Percentiles rank a stretch among this genome's conserved stretches.
Evolutionary conservation across 495 filamentous ascomycete genomes (phyloP).

Genomic region (Trichocladium uniseriatum): DNA sequence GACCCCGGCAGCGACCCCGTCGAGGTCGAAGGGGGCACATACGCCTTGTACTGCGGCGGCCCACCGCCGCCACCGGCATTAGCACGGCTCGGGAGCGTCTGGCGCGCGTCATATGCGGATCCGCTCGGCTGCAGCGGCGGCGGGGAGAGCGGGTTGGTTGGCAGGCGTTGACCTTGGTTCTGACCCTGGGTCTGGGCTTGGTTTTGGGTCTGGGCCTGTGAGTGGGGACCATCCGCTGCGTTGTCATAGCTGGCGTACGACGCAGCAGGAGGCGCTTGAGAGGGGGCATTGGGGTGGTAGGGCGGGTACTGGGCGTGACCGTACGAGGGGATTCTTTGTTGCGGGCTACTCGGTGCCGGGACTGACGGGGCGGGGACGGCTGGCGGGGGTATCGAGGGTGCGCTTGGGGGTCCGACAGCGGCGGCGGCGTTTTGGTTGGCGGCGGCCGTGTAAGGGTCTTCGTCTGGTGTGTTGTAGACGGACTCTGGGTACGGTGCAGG

Average conservation of each 20-base stretch:
- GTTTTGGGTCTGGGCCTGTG: conserved; percentile 21
- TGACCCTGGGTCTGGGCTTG: conserved; percentile 19
- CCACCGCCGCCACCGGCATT: not conserved
- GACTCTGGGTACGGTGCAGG: conserved; percentile 49
- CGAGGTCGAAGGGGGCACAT: conserved; percentile 20
- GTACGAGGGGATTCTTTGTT: conserved; percentile 6
- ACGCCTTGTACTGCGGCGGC: conserved; percentile 27
- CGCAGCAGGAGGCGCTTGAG: not conserved
- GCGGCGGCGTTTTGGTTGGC: conserved; percentile 15
- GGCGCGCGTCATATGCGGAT: conserved; percentile 32
- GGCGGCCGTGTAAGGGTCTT: conserved; percentile 41
- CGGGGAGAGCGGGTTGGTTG: conserved; percentile 29
- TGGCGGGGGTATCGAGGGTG: conserved; percentile 22
- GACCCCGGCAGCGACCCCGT: not conserved
- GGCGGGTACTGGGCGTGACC: not conserved
- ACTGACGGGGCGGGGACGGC: conserved; percentile 22
- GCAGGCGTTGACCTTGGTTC: conserved; percentile 32
- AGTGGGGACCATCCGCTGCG: not conserved
- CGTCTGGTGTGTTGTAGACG: conserved; percentile 42
- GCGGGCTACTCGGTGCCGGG: conserved; percentile 9
- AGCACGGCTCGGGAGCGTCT: conserved; percentile 33
- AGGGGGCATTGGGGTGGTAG: conserved; percentile 1
- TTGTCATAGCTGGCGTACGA: not conserved
- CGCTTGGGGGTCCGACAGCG: too few species aligned
- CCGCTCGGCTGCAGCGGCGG: conserved; percentile 33